A percentile compares a stretch with the other conserved stretches of the same genome.
phyloP scores from a whole-genome alignment of 257 asterid species.

The Gentiana straminea region DNA sequence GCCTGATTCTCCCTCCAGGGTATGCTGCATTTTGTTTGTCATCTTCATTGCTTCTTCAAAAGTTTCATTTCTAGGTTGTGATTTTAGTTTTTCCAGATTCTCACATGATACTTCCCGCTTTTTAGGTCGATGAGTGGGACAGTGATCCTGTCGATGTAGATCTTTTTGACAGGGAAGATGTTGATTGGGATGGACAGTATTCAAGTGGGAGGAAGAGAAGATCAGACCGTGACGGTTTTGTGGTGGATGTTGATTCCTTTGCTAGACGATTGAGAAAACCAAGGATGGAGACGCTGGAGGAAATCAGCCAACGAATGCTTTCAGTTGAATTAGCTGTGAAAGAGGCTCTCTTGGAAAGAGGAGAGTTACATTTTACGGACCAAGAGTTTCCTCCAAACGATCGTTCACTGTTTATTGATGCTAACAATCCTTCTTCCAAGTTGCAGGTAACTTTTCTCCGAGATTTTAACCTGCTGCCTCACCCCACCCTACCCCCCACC shows the following conservation, averaged over 20 bases:
- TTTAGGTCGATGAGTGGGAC: constrained; percentile 98
- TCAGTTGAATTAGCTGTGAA: constrained; percentile 94
- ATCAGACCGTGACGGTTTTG: constrained; percentile 72
- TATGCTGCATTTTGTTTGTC: constrained; percentile 20
- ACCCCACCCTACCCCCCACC: background rate
- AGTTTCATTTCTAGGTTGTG: background rate
- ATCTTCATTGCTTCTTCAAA: constrained; percentile 2
- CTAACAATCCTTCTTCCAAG: constrained; percentile 74
- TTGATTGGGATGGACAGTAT: constrained; percentile 99
- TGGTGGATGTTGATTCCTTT: constrained; percentile 82
- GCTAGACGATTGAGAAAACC: constrained; percentile 87
- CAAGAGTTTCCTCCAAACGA: constrained; percentile 95
- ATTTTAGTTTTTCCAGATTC: constrained; percentile 6
- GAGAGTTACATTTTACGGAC: constrained; percentile 85
- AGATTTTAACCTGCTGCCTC: background rate
- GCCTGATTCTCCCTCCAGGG: constrained; percentile 98
- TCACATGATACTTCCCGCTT: constrained; percentile 8
- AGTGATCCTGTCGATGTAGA: constrained; percentile 99
- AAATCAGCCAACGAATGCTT: constrained; percentile 89
- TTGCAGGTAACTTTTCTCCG: constrained; percentile 47
- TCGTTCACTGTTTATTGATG: constrained; percentile 89
- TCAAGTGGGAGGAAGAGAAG: constrained; percentile 97
- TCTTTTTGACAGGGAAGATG: constrained; percentile 94
- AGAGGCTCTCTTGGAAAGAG: constrained; percentile 93
- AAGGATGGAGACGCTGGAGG: constrained; percentile 82